These are phyloP conservation scores for Claviceps fusiformis DNA, from an alignment of 2,329 filamentous ascomycete genomes.

Conservation along the genomic window DNA sequence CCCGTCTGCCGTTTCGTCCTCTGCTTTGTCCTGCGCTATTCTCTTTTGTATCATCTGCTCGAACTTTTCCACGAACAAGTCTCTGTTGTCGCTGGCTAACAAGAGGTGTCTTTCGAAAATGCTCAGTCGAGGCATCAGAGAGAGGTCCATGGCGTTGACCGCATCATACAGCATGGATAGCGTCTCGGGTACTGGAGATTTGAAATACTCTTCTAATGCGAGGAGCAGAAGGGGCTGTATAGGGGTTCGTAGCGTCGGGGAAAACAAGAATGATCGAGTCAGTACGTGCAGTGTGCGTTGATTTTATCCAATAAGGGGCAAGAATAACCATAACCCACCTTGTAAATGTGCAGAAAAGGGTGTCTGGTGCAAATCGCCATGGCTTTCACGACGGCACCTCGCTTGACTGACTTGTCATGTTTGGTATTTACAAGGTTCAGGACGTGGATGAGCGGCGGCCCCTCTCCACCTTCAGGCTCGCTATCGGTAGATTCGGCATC, in stretches of 20 bases:
- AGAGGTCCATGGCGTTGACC: constrained; percentile 93
- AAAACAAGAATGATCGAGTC: background rate
- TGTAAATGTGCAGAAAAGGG: constrained; percentile 97
- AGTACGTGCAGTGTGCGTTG: background rate
- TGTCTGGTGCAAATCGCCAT: constrained; percentile 99
- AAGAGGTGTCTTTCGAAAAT: constrained; percentile 73
- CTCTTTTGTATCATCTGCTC: constrained; percentile 84
- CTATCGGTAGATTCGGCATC: constrained; percentile 41
- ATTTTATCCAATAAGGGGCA: background rate
- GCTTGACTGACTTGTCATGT: constrained; percentile 81
- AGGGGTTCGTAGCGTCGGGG: background rate
- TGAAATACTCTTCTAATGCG: constrained; percentile 94
- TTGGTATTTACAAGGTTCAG: constrained; percentile 97
- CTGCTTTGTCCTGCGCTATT: constrained; percentile 49
- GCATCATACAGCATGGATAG: constrained; percentile 79
- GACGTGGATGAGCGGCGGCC: constrained; percentile 89
- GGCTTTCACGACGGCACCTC: constrained; percentile 89
- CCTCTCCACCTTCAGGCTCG: constrained; percentile 61
- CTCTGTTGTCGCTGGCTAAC: constrained; percentile 83
- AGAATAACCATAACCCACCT: constrained; percentile 38
- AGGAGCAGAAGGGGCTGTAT: constrained; percentile 75
- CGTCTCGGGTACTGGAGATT: constrained; percentile 76
- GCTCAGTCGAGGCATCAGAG: constrained; percentile 76
- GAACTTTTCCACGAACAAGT: constrained; percentile 96
- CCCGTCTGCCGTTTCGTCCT: constrained; percentile 27